These are phyloP conservation scores for Fraxinus pennsylvanica DNA, from an alignment of 257 asterid species.

Conservation along the genomic window DNA sequence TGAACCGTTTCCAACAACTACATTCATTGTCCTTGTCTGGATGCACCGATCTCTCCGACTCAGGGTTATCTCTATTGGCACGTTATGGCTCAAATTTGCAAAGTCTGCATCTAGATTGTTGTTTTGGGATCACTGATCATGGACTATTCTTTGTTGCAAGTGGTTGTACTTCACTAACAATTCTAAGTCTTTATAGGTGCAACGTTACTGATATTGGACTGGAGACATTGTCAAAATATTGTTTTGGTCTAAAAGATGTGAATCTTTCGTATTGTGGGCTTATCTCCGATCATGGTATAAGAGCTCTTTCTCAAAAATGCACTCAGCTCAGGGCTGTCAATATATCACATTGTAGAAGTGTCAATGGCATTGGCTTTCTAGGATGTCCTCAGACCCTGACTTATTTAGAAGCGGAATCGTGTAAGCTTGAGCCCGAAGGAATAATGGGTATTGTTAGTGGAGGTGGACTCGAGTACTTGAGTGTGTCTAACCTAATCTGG, in stretches of 20 bases:
- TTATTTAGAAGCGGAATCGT: constrained; percentile 59
- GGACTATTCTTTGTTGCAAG: constrained; percentile 53
- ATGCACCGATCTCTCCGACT: constrained; percentile 66
- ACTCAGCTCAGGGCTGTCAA: constrained; percentile 48
- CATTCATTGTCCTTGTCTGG: constrained; percentile 60
- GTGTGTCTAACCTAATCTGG: constrained; percentile 54
- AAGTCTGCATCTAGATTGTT: constrained; percentile 56
- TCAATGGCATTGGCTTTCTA: constrained; percentile 63
- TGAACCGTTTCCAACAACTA: constrained; percentile 53
- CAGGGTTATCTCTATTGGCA: constrained; percentile 46
- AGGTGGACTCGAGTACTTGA: constrained; percentile 67
- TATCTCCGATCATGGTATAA: constrained; percentile 60
- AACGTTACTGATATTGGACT: constrained; percentile 62
- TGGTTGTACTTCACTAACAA: constrained; percentile 55
- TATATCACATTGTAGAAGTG: constrained; percentile 51
- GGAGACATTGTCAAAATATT: constrained; percentile 46
- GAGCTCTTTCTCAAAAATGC: constrained; percentile 46
- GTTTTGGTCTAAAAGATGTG: constrained; percentile 47
- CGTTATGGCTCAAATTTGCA: constrained; percentile 43
- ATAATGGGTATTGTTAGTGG: constrained; percentile 55
- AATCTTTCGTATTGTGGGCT: constrained; percentile 59
- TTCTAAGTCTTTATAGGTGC: constrained; percentile 69
- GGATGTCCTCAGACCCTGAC: constrained; percentile 56
- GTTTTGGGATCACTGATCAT: constrained; percentile 50
- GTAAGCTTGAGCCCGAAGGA: constrained; percentile 70